These are phyloP conservation scores for Mortierella sp. DNA, from an alignment of 371 early-diverging fungal genomes.

Conservation along the genomic window DNA sequence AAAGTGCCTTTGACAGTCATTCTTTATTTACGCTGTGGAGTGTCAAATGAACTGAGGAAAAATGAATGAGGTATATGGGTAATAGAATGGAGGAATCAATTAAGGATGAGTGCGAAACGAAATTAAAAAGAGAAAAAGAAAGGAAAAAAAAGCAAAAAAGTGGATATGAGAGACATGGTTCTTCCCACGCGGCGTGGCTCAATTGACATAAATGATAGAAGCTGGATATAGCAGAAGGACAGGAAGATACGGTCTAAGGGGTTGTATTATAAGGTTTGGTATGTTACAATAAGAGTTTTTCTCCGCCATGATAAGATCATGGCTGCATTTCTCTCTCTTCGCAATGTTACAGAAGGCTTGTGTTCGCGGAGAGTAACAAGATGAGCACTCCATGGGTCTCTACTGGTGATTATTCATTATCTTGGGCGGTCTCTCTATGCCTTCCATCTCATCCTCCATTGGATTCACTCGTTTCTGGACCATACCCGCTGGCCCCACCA, in stretches of 20 bases:
- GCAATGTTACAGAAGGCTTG: background rate
- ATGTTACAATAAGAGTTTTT: background rate
- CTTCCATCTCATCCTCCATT: constrained; percentile 28
- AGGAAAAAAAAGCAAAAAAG: constrained; percentile 5
- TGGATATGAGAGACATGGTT: background rate
- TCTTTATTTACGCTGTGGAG: background rate
- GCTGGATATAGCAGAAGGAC: too few species aligned
- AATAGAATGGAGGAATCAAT: constrained; percentile 1
- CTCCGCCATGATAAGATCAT: background rate
- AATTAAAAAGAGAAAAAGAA: constrained; percentile 7
- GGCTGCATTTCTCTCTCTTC: background rate
- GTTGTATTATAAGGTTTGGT: background rate
- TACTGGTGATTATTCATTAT: constrained; percentile 14
- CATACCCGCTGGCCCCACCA: background rate
- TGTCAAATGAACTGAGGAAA: background rate
- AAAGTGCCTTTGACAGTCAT: constrained; percentile 22
- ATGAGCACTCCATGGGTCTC: background rate
- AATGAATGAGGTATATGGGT: background rate
- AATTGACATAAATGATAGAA: background rate
- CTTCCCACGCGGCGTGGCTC: background rate
- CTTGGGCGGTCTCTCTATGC: constrained; percentile 31
- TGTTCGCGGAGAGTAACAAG: too few species aligned
- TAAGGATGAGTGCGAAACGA: background rate
- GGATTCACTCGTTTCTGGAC: constrained; percentile 21
- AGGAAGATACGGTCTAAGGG: too few species aligned